These are phyloP conservation scores for Alternaria gansuensis DNA, from an alignment of 2,329 filamentous ascomycete species.

Conservation along the genomic window DNA sequence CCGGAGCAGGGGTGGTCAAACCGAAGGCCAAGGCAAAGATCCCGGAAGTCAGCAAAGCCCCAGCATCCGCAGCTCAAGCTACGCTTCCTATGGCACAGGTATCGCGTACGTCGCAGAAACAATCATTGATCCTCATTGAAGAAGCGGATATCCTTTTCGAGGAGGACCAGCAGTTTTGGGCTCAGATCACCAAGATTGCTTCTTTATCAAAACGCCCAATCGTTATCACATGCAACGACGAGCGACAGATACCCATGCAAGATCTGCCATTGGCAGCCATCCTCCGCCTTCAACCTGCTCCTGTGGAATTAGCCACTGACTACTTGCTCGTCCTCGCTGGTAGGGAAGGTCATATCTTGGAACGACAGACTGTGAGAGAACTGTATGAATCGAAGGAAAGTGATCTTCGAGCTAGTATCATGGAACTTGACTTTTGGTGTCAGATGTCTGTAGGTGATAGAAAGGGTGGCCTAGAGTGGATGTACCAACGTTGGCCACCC, in stretches of 20 bases:
- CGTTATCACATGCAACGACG: constrained; percentile 94
- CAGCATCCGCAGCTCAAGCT: constrained; percentile 29
- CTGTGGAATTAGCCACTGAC: constrained; percentile 75
- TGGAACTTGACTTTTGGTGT: constrained; percentile 94
- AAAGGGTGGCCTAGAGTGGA: constrained; percentile 91
- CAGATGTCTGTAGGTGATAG: constrained; percentile 91
- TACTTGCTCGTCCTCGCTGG: constrained; percentile 84
- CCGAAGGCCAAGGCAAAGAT: constrained; percentile 28
- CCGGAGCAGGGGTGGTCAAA: constrained; percentile 33
- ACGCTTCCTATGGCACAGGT: constrained; percentile 34
- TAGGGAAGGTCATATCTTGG: constrained; percentile 84
- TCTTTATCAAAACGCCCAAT: constrained; percentile 88
- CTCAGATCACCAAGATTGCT: constrained; percentile 79
- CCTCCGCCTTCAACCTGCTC: constrained; percentile 75
- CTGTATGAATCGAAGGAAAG: constrained; percentile 74
- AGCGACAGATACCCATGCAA: constrained; percentile 78
- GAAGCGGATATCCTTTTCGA: constrained; percentile 94
- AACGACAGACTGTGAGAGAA: constrained; percentile 70
- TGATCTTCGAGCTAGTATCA: constrained; percentile 83
- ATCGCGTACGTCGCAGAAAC: constrained; percentile 71
- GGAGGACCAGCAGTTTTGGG: constrained; percentile 96
- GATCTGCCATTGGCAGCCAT: constrained; percentile 84
- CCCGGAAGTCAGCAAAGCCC: constrained; percentile 28
- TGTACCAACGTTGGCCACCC: constrained; percentile 78
- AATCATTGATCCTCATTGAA: constrained; percentile 92